Base-by-base conservation (phyloP, 306 rosid genomes). In the Citrullus mucosospermus region DNA sequence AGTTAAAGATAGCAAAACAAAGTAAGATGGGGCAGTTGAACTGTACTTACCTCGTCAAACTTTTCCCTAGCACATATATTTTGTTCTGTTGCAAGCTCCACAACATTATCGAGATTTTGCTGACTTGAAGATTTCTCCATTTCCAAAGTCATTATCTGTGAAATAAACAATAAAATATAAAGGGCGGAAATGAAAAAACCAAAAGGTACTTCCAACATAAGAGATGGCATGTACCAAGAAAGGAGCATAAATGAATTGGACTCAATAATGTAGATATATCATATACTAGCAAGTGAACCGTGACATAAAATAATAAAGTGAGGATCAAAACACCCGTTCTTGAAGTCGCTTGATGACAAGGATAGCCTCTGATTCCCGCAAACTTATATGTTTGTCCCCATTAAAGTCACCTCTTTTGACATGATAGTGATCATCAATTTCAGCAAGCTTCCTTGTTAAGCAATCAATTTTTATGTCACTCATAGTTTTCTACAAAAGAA, bases 261-360 rank as follows among this genome's bases (percentile, higher is more conserved):
- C 43, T 20, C 3, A 48, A 72, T 71, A 15, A 48, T 43, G 44
- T 28, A 48, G 44, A 25, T 28, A 48, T 25, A 25, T 72, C 60
- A 50, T 50, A 28, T 50, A 30, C 1, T 30, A 30, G 25, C 9
- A 32, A 71, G 59, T 50, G n/a, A 70, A 70, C 15, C 5, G 9
- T 6, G 65, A 54, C 41, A 36, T 50, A 48, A 51, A 61, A 68
- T 51, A 17, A 20, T 54, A 51, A 25, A 84, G 73, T 72, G 84
- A 72, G 43, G 30, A 72, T 72, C 25, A 50, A 72, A 50, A 28
- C 60, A 92, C 97, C 93, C 93, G 92, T 75, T 92, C 97, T 89
- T 92, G 93, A 86, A 95, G 97, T 78, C 87, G 83, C 85, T 92
- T 89, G 82, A 92, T 95, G 79, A 92, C 88, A 82, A 88, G 83